Evolutionary conservation across 352 stramenopile species (phyloP), one percentile per base, ranked within the genome.

Genomic region (Phytophthora cryptogea): DNA sequence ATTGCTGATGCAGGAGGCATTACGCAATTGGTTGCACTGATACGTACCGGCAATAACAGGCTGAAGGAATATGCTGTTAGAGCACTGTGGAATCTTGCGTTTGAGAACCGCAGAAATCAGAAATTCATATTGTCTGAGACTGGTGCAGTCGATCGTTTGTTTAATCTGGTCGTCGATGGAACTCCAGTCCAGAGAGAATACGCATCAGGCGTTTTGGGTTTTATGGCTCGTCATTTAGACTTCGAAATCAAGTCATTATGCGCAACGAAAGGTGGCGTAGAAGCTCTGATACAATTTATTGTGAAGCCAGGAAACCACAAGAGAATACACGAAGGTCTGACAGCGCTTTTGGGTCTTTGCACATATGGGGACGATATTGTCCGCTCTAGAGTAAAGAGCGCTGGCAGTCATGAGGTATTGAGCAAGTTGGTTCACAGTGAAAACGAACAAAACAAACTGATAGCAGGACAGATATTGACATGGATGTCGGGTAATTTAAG

Each of bases 1-100:
- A 58, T 58, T 14, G 39, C n/a, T 5, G 13, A 3, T 17, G 39
- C 50, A 6, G 50, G 39, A 16, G 50, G 14, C 2, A 42, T 58
- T 49, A 16, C 39, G 14, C 37, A 39, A 4, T 49, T 58, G 7
- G n/a, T 32, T 30, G 50, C 27, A 23, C 20, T 58, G 5, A 28
- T 10, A 5, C 27, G 37, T 7, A 26, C 8, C 8, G 16, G 37
- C 23, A 44, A 41, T 27, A 11, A 44, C 3, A 37, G 2, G 1
- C 33, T 37, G 37, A 33, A 47, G 37, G 37, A 47, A n/a, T 20
- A 48, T 5, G 49, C 36, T 31, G 27, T 37, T 17, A 26, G 36
- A 44, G 37, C 37, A 14, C 20, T 58, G 9, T 35, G n/a, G 27
- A 42, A 35, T 10, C 16, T 58, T 23, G 20, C 20, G 20, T 23